phyloP scores from a whole-genome alignment of 305 asterid genomes.

The Fraxinus paxiana region DNA sequence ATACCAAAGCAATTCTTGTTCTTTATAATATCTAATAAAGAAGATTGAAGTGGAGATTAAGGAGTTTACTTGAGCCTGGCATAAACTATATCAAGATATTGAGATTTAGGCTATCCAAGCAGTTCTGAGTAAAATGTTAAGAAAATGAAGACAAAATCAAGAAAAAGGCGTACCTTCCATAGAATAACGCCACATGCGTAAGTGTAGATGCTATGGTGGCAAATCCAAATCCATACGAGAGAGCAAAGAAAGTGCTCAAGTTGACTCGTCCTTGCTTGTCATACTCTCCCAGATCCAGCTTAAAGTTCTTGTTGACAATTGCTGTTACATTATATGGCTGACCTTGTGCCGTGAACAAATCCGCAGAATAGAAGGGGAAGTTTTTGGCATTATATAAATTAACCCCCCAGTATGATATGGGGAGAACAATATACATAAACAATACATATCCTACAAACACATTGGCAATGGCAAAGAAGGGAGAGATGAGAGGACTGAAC shows the following conservation, averaged over 20 bases:
- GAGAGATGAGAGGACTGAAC: constrained; percentile 74
- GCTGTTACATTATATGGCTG: constrained; percentile 41
- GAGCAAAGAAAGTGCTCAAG: constrained; percentile 59
- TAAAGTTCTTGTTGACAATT: constrained; percentile 46
- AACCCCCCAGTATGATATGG: constrained; percentile 64
- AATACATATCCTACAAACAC: constrained; percentile 40
- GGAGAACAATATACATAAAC: constrained; percentile 53
- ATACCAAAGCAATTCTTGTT: neutral
- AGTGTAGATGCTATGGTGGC: constrained; percentile 75
- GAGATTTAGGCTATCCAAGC: neutral
- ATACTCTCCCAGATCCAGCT: constrained; percentile 46
- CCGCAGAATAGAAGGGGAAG: constrained; percentile 45
- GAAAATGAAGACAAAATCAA: neutral
- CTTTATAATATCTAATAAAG: neutral
- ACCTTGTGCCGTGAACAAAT: constrained; percentile 54
- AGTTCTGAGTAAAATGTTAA: neutral
- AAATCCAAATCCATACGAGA: constrained; percentile 71
- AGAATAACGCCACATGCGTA: constrained; percentile 61
- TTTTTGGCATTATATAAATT: constrained; percentile 38
- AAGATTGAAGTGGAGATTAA: neutral
- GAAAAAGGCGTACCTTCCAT: constrained; percentile 54
- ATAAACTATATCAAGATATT: neutral
- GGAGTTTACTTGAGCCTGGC: neutral
- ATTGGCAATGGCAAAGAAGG: constrained; percentile 73
- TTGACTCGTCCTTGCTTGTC: constrained; percentile 53